Evolutionary conservation across 306 rosid species (phyloP), one percentile per base, ranked within the genome.

Genomic region (Rosa multiflora): DNA sequence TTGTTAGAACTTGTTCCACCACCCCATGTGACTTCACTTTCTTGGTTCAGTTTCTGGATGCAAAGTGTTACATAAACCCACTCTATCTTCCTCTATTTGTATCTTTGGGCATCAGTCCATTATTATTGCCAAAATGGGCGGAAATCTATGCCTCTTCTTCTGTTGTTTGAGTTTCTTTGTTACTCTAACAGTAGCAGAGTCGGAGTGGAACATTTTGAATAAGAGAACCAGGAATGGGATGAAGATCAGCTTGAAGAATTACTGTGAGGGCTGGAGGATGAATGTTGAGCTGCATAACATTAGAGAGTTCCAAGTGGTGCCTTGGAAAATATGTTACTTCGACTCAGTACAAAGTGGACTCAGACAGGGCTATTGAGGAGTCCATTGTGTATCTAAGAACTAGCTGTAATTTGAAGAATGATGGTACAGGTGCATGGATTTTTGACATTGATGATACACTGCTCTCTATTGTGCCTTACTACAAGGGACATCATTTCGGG

Each of bases 231-330:
- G 56, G 26, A 74, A 39, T 55, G 86, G 86, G 53, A 58, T 81
- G 62, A 82, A 78, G 52, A 82, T 88, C 52, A 86, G 83, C 63
- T 72, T 91, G 64, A 91, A 82, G 84, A 91, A 88, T 48, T 89
- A 91, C 51, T 89, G 94, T 77, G 89, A 87, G 64, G 76, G 90
- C 73, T 91, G 94, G 92, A 81, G 93, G 67, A 84, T 91, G 88
- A 91, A 91, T 79, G 90, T 89, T 42, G 92, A 91, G 83, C 86
- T 91, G n/a, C 89, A 88, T 84, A 91, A 91, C 76, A 84, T 89
- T 35, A 81, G 86, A 68, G 74, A 82, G 66, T 91, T 91, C 21
- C 77, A 88, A 40, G 89, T 81, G 4, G 94, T 91, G 67, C 92
- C 94, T 87, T 21, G 90, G 83, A 0, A 90, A 85, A 46, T 91